Evolutionary conservation across 768 basidiomycete genomes (phyloP).

Genomic region (Serendipita sp.): DNA sequence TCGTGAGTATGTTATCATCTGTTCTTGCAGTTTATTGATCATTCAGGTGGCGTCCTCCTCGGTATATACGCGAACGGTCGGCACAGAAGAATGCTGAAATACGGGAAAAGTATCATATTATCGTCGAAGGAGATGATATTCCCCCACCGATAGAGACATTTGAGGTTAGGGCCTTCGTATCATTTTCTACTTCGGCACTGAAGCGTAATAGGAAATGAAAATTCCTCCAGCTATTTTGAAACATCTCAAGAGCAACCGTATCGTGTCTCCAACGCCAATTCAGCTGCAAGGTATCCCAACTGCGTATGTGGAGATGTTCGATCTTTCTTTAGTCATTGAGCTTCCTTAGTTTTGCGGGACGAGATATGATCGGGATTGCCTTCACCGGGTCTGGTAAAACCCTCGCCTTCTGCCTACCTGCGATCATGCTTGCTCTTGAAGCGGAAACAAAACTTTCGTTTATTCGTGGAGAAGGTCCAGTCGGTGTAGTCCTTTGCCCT

Average conservation of each 20-base stretch:
- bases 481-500: constrained; percentile 92
- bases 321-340: neutral
- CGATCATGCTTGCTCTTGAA: constrained; percentile 92
- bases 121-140: constrained; percentile 85
- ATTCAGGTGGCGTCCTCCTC: constrained; percentile 73
- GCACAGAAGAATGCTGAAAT: constrained; percentile 54
- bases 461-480: constrained; percentile 84
- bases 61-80: constrained; percentile 55
- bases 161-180: constrained; percentile 25
- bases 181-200: neutral
- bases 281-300: constrained; percentile 94
- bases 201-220: constrained; percentile 74
- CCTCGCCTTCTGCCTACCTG: constrained; percentile 91
- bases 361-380: constrained; percentile 97
- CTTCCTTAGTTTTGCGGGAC: constrained; percentile 61
- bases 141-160: constrained; percentile 90
- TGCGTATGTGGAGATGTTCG: constrained; percentile 40
- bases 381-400: constrained; percentile 99
- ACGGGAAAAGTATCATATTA: constrained; percentile 83
- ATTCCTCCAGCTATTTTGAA: constrained; percentile 76
- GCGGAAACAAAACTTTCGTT: constrained; percentile 85
- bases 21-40: neutral
- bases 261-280: constrained; percentile 80
- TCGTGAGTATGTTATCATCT: constrained; percentile 35
- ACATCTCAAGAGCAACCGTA: constrained; percentile 71